Evolutionary conservation across 2,329 filamentous ascomycete species (phyloP).

Genomic region (Amylocarpus encephaloides): DNA sequence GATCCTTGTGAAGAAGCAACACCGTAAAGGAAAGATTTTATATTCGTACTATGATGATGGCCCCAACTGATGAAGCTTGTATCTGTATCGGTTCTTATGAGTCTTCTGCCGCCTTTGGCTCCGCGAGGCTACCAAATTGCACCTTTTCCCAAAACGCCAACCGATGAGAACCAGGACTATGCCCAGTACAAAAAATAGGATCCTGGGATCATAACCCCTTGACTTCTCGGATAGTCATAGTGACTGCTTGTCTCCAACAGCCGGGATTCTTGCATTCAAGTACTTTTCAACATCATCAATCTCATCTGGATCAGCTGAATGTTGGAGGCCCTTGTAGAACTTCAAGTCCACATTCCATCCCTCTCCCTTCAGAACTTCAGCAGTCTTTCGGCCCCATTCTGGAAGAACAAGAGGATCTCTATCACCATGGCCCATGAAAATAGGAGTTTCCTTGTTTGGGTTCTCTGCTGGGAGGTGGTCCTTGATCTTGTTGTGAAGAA

Average conservation of each 20-base stretch:
- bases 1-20: too few relatives aligned
- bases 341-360: constrained; percentile 72
- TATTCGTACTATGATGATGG: too few relatives aligned
- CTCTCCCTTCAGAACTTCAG: constrained; percentile 57
- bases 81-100: too few relatives aligned
- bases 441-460: constrained; percentile 68
- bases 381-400: constrained; percentile 61
- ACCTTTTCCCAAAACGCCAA: not conserved
- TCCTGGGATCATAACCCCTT: not conserved
- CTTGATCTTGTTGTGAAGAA: constrained; percentile 60
- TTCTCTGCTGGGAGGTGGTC: constrained; percentile 48
- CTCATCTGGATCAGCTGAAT: constrained; percentile 72
- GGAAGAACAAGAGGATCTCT: constrained; percentile 66
- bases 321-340: constrained; percentile 59
- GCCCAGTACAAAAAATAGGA: not conserved
- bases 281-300: constrained; percentile 72
- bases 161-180: not conserved
- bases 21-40: too few relatives aligned
- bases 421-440: constrained; percentile 87
- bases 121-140: not conserved
- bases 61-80: too few relatives aligned
- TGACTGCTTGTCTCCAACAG: constrained; percentile 32
- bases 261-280: constrained; percentile 41
- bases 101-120: too few relatives aligned
- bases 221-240: constrained; percentile 18